Evolutionary conservation across 257 asterid genomes (phyloP).

Genomic region (Solanum megistacrolobum): DNA sequence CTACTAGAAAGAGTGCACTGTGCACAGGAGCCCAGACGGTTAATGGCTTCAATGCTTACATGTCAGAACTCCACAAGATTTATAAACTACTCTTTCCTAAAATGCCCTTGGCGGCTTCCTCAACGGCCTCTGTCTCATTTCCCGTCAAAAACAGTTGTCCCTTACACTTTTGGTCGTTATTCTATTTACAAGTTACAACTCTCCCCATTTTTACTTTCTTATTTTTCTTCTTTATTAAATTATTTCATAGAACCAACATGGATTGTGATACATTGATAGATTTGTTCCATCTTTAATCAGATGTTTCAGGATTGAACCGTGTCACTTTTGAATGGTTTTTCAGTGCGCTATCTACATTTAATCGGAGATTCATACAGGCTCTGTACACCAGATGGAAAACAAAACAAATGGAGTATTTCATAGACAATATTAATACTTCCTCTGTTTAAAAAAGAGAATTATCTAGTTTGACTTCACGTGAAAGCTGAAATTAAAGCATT

Average conservation of each 20-base stretch:
- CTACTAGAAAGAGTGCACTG: not conserved
- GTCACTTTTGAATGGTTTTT: too few species aligned
- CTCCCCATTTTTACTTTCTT: slow-evolving; percentile 5
- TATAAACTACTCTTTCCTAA: slow-evolving; percentile 7
- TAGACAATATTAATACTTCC: too few species aligned
- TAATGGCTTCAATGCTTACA: not conserved
- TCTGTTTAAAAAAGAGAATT: too few species aligned
- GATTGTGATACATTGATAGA: accelerated
- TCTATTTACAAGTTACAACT: slow-evolving; percentile 12
- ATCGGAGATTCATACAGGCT: accelerated
- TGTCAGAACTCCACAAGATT: not conserved
- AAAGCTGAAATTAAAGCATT: too few species aligned
- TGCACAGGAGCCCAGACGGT: slow-evolving; percentile 36
- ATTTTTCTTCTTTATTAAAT: not conserved
- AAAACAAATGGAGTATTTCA: too few species aligned
- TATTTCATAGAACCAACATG: not conserved
- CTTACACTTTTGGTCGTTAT: not conserved
- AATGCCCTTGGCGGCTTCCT: slow-evolving; percentile 14
- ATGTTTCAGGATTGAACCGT: too few species aligned
- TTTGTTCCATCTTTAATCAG: too few species aligned
- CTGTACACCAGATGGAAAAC: accelerated
- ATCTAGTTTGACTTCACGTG: too few species aligned
- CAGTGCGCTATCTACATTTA: too few species aligned
- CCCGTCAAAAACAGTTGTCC: slow-evolving; percentile 24
- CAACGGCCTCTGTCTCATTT: slow-evolving; percentile 35